Conservation (phyloP, 139 green algal genomes). For the Chlamydomonas schloesseri region DNA sequence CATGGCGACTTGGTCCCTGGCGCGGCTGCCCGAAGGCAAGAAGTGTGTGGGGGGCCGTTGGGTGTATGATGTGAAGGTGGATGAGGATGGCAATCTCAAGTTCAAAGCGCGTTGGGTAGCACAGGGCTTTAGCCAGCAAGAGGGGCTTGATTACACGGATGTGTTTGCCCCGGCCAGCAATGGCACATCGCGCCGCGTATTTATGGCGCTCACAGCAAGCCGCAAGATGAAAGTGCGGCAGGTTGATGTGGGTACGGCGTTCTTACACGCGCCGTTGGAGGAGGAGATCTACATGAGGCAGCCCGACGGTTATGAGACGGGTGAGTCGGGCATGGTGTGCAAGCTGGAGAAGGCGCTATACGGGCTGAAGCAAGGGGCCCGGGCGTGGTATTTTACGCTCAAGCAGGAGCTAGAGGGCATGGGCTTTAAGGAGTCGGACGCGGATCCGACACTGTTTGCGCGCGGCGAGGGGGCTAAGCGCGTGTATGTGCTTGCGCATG, state of each 20-base stretch:
- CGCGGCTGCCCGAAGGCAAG: too few relatives aligned
- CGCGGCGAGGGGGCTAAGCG: too few relatives aligned
- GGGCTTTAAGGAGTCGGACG: neutral
- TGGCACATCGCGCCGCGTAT: neutral
- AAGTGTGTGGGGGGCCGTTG: neutral
- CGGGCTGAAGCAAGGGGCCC: constrained; percentile 54
- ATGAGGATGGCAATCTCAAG: constrained; percentile 14
- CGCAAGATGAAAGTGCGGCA: constrained; percentile 17
- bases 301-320: constrained; percentile 43
- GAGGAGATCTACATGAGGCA: constrained; percentile 45
- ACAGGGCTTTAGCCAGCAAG: constrained; percentile 51
- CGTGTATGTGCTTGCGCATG: constrained; percentile 46
- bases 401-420: constrained; percentile 2
- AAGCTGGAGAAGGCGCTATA: constrained; percentile 38
- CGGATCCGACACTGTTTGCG: neutral
- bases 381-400: constrained; percentile 48
- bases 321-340: too few relatives aligned
- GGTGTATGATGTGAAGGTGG: constrained; percentile 5
- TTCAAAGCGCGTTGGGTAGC: constrained; percentile 60
- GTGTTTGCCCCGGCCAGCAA: constrained; percentile 59
- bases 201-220: neutral
- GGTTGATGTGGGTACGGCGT: constrained; percentile 55
- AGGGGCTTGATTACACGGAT: constrained; percentile 61
- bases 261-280: constrained; percentile 48
- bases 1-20: too few relatives aligned